Conservation (phyloP, 2,329 filamentous ascomycete species). For the Tolypocladium ovalisporum region DNA sequence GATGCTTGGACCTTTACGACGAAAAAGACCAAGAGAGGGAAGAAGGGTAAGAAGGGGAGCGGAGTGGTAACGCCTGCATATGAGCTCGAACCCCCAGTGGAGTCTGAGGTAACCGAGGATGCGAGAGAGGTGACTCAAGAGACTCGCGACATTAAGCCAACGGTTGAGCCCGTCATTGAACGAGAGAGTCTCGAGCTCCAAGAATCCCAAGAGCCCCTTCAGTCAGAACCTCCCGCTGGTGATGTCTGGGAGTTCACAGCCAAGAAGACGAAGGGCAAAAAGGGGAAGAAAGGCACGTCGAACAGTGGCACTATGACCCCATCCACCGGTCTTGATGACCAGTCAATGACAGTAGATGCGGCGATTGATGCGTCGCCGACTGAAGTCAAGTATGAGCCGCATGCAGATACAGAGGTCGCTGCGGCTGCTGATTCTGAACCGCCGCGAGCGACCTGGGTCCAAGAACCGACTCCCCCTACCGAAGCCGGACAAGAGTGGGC, state of each 20-base stretch:
- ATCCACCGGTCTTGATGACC: constrained; percentile 5
- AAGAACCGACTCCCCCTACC: neutral
- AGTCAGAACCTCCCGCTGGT: neutral
- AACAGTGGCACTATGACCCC: neutral
- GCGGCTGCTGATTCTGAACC: neutral
- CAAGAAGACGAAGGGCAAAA: constrained; percentile 33
- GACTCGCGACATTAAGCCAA: neutral
- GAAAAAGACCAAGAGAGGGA: constrained; percentile 3
- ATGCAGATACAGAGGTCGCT: neutral
- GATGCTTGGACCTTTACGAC: constrained; percentile 1
- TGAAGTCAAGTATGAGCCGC: neutral
- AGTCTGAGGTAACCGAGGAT: neutral
- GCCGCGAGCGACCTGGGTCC: neutral
- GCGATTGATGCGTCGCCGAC: neutral
- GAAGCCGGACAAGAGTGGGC: constrained; percentile 7
- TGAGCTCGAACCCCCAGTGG: neutral
- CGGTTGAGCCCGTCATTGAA: neutral
- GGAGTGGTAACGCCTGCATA: neutral
- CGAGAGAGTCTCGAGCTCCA: neutral
- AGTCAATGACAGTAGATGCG: neutral
- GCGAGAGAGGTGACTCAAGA: neutral
- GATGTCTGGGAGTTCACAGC: constrained; percentile 19
- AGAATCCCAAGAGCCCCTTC: constrained; percentile 2
- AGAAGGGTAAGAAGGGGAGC: constrained; percentile 1
- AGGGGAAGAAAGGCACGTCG: constrained; percentile 19